Evolutionary conservation across 2,329 filamentous ascomycete genomes (phyloP), one percentile per base, ranked within the genome.

Genomic region (Rutstroemia sp.): DNA sequence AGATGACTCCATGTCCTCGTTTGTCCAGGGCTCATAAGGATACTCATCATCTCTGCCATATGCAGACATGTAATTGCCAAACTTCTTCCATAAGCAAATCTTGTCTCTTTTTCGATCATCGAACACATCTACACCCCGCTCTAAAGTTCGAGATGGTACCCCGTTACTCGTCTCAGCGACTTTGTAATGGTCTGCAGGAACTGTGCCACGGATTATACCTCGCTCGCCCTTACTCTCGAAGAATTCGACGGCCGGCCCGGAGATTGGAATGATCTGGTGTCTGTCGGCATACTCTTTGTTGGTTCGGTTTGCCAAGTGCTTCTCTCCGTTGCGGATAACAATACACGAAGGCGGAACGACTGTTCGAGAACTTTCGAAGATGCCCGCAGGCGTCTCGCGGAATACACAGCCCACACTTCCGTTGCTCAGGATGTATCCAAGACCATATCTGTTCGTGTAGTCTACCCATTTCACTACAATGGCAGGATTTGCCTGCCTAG

Each of bases 381-480:
- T 39, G 38, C 63, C 75, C 1, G 76, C 77, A 12, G 69, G 69
- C 2, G 78, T 77, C 53, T 83, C 79, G 57, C 79, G 80, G 56
- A 70, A 73, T 49, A 86, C 81, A 61, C 87, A 91, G 16, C 88
- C 89, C 19, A 92, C 84, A 60, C 84, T 90, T 30, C 89, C 88
- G 62, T 92, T 87, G 60, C 89, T 89, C 54, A 94, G 75, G 57
- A 92, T 89, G 66, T 92, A 94, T 38, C 89, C 89, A 16, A 94
- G 78, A 12, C 89, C 89, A 69, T 91, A 90, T 69, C 91, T 91
- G 71, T 91, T 89, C 58, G 88, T 90, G 70, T 94, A 94, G 69
- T 94, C 89, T 6, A 94, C 89, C 89, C 89, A 94, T 68, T 92
- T 90, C 10, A 86, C 81, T 12, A 86, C 83, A 46, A 86, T 80